Conservation (phyloP, 176 grass and related monocot species). For the Secale cereale region DNA sequence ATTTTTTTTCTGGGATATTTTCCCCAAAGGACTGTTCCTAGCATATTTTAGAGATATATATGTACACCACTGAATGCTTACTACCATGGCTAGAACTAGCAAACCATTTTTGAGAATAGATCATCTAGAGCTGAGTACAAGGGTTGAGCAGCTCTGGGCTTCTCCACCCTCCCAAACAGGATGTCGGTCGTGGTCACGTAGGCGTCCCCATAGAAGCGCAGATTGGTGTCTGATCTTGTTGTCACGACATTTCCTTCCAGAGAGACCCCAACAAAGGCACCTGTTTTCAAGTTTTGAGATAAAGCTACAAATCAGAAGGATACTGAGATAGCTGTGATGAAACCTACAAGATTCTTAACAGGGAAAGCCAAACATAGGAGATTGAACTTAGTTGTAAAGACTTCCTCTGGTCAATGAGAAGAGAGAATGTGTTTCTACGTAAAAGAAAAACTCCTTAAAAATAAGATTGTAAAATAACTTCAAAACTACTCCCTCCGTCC, state of each 20-base stretch:
- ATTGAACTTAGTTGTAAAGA: background rate
- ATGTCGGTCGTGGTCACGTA: conserved; percentile 78
- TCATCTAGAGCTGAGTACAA: conserved; percentile 68
- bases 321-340: background rate
- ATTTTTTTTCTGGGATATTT: background rate
- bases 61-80: conserved; percentile 27
- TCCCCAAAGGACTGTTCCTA: background rate
- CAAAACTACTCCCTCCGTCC: background rate
- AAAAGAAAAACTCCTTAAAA: background rate
- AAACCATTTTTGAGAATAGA: conserved; percentile 52
- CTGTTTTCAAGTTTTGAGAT: conserved; percentile 35
- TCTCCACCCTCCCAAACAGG: conserved; percentile 72
- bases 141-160: conserved; percentile 64
- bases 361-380: background rate
- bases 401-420: background rate
- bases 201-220: conserved; percentile 80
- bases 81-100: conserved; percentile 12
- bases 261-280: conserved; percentile 89
- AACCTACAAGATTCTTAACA: background rate
- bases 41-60: conserved; percentile 17
- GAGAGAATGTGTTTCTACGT: background rate
- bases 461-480: background rate
- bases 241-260: conserved; percentile 80
- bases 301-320: background rate
- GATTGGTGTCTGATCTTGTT: conserved; percentile 73